Percentiles rank a stretch among this genome's conserved stretches.
These are phyloP conservation scores for Xylaria multiplex DNA, from an alignment of 2,329 filamentous ascomycete species.

Conservation along the genomic window DNA sequence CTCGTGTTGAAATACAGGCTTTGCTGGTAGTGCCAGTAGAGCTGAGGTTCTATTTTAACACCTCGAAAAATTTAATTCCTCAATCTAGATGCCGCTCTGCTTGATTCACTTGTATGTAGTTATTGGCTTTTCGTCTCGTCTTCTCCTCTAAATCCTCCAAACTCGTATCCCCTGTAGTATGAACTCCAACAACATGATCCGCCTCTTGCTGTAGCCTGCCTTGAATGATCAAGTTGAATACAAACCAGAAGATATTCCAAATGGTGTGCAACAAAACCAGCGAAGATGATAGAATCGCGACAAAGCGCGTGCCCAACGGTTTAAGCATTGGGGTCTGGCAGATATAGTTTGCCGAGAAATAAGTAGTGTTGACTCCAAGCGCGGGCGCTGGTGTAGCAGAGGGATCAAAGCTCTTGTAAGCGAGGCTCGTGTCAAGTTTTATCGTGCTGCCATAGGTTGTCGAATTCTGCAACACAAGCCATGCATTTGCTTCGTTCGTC, in stretches of 20 bases:
- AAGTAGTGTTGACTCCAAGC: constrained; percentile 2
- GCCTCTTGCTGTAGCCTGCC: background rate
- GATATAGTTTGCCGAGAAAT: constrained; percentile 7
- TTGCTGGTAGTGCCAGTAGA: too few relatives aligned
- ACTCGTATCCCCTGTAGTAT: background rate
- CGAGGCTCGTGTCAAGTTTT: constrained; percentile 1
- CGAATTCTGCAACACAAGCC: background rate
- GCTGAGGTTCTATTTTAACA: too few relatives aligned
- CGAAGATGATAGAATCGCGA: background rate
- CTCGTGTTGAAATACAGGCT: too few relatives aligned
- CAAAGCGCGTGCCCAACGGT: background rate
- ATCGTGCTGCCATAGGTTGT: background rate
- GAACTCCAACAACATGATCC: background rate
- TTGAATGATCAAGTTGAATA: background rate
- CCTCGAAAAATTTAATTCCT: background rate
- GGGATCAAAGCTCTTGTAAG: background rate
- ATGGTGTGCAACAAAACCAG: constrained; percentile 9
- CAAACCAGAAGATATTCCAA: background rate
- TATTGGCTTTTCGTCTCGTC: background rate
- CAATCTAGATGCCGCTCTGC: background rate
- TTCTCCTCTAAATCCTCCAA: background rate
- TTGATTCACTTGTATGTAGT: constrained; percentile 3
- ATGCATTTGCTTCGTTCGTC: constrained; percentile 31
- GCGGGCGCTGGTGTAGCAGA: background rate
- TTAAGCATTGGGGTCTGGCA: constrained; percentile 5